phyloP scores from a whole-genome alignment of 2,329 filamentous ascomycete species.

The Verticillium longisporum region DNA sequence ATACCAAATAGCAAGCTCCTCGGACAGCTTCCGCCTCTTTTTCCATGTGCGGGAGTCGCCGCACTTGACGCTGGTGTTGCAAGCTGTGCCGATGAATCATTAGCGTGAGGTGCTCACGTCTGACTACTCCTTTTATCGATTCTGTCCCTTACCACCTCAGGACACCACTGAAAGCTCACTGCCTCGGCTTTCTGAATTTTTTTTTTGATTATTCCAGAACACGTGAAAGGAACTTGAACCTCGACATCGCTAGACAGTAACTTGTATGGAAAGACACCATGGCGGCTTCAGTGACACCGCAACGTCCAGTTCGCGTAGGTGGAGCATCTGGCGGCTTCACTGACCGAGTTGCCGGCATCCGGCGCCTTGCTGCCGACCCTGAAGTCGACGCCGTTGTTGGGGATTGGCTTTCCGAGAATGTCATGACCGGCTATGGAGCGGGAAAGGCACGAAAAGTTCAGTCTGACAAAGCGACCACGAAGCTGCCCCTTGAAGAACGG shows the following conservation, averaged over 20 bases:
- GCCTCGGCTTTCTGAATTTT: too few species aligned
- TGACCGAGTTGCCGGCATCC: conserved; percentile 32
- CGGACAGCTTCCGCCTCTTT: too few species aligned
- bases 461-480: conserved; percentile 8
- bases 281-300: conserved; percentile 6
- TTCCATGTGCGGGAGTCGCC: too few species aligned
- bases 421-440: conserved; percentile 22
- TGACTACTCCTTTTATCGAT: too few species aligned
- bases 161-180: too few species aligned
- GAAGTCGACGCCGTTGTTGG: conserved; percentile 22
- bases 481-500: conserved; percentile 10
- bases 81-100: too few species aligned
- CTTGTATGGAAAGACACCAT: neutral
- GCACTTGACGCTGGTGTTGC: too few species aligned
- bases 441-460: conserved; percentile 17
- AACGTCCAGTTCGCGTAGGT: conserved; percentile 31
- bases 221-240: neutral
- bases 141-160: too few species aligned
- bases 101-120: too few species aligned
- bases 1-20: too few species aligned
- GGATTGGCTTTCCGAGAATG: conserved; percentile 23
- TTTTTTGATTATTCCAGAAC: neutral
- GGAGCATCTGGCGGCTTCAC: conserved; percentile 35
- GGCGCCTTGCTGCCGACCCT: conserved; percentile 28
- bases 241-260: neutral